Evolutionary conservation across 257 asterid species (phyloP).

Genomic region (Galeopsis tetrahit): DNA sequence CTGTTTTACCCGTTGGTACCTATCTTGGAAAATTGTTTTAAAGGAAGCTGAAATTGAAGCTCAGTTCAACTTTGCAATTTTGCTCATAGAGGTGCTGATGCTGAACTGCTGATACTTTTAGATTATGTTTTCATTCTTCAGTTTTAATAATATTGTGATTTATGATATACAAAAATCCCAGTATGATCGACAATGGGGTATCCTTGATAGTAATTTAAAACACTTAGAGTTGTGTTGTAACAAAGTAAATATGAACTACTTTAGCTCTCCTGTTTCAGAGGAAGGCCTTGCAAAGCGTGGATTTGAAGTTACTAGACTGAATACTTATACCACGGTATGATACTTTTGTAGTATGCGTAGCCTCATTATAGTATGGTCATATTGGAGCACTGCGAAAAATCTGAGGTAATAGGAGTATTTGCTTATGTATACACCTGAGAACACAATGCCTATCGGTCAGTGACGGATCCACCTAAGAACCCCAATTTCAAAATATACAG

Average conservation of each 20-base stretch:
- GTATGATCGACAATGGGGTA: neutral
- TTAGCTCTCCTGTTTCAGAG: constrained; percentile 53
- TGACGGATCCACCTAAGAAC: too few species aligned
- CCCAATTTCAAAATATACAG: too few species aligned
- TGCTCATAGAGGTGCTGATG: neutral
- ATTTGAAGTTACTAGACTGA: constrained; percentile 82
- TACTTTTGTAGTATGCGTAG: constrained; percentile 15
- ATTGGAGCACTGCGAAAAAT: neutral
- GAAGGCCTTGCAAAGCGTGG: constrained; percentile 91
- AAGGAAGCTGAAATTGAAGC: neutral
- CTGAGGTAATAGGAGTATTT: neutral
- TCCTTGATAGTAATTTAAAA: neutral
- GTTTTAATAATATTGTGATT: neutral
- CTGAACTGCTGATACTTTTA: neutral
- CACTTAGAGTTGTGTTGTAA: neutral
- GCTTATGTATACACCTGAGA: neutral
- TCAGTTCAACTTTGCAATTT: neutral
- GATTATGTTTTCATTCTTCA: neutral
- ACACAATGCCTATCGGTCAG: neutral
- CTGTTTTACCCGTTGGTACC: neutral
- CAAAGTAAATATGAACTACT: constrained; percentile 12
- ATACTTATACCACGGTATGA: constrained; percentile 93
- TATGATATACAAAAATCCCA: neutral
- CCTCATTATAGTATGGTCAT: neutral
- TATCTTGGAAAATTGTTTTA: neutral